Base-by-base conservation (phyloP, 2,329 filamentous ascomycete genomes). In the Fusarium sp. region DNA sequence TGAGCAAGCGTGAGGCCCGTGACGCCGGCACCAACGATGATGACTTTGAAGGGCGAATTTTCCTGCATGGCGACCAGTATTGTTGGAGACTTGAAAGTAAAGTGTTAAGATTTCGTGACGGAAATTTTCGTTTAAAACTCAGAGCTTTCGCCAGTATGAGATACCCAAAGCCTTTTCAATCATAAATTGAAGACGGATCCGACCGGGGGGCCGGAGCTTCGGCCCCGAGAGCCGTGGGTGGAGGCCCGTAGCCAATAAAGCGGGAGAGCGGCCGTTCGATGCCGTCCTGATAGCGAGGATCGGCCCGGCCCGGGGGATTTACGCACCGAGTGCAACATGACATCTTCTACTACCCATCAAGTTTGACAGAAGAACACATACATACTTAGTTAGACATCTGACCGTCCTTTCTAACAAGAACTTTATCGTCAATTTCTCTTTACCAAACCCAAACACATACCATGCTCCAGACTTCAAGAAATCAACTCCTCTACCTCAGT, bases 301-400 rank as follows among this genome's bases (percentile, higher is more conserved):
- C n/a, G n/a, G n/a, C n/a, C n/a, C n/a, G n/a, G n/a, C n/a, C n/a
- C n/a, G n/a, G n/a, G n/a, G n/a, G n/a, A n/a, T n/a, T n/a, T n/a
- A n/a, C n/a, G n/a, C n/a, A n/a, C n/a, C 15, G n/a, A 42, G 15
- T 13, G n/a, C n/a, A 42, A 24, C 41, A 7, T 42, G 6, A 12
- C 10, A 12, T 16, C 6, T 42, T 15, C 4, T 18, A 12, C 31
- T 3, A 8, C 12, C 1, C 13, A 12, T 6, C 9, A 13, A 8
- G n/a, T 8, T 24, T 5, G 14, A 24, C 15, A 24, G n/a, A 18
- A 7, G 5, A 24, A 24, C 4, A 11, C 15, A 24, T 26, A 5
- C 24, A 44, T 44, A 44, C 16, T 44, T 44, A 20, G 12, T 44
- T 44, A 26, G 5, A 13, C 6, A 26, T 7, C 41, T 44, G 11